Evolutionary conservation across 148 eudicot species (phyloP), one percentile per base, ranked within the genome.

Genomic region (Amaranthus cruentus): DNA sequence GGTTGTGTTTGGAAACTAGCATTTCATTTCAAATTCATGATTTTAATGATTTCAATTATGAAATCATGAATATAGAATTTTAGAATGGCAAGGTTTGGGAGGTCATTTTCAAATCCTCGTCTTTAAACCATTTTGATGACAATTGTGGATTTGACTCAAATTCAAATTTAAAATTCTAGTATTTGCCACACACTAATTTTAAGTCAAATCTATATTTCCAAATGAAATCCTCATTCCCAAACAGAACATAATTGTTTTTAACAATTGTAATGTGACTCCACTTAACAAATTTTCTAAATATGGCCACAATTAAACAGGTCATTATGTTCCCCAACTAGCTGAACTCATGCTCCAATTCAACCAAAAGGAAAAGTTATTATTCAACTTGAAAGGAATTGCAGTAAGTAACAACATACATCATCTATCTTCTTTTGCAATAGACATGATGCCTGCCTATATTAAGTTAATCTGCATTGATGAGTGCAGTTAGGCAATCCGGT

Each of bases 401-500:
- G 98, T 95, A 68, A 88, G 97, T 85, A 61, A 15, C 62, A 58
- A 21, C 38, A 6, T 9, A 65, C 52, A 47, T 65, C 6, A 13
- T 46, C 7, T 0, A 6, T n/a, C 8, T n/a, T 58, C 8, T 15
- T 7, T 58, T 6, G 7, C 38, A 0, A 28, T 28, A 28, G 38
- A 60, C 44, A 60, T 28, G 49, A 9, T 21, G 4, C 9, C 4
- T 42, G 46, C 49, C 12, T 43, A 43, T 6, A n/a, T 6, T 62
- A 43, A 62, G 9, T 12, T 6, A 47, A 4, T 64, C 28, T 64
- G 7, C 9, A 57, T 64, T 47, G 9, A 13, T 9, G 8, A 7
- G 6, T 7, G 77, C 84, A 93, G 98, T 82, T 95, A n/a, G 98
- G 98, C 18, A 95, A 95, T 83, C 98, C 98, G 46, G 93, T 95